phyloP scores from a whole-genome alignment of 1,139 yeast genomes.

The Taphrina confusa region DNA sequence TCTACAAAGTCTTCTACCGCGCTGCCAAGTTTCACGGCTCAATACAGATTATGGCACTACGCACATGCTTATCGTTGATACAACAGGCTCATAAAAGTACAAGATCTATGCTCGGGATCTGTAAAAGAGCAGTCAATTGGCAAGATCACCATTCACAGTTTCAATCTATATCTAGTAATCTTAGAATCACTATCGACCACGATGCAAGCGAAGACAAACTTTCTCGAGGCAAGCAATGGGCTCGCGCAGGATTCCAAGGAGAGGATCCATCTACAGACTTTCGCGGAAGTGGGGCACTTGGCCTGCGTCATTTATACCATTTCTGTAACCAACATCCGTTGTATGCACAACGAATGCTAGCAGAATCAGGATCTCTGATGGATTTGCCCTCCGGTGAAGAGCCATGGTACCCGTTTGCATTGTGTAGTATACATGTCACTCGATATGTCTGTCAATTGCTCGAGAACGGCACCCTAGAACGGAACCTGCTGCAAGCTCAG shows the following conservation, averaged over 20 bases:
- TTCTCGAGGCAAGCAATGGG: conserved; percentile 22
- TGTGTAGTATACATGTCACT: conserved; percentile 29
- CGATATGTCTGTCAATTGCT: not conserved
- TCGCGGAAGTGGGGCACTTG: conserved; percentile 19
- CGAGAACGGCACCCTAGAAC: conserved; percentile 10
- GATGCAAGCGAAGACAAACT: not conserved
- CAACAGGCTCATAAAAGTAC: not conserved
- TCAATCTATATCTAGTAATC: not conserved
- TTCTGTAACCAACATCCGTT: conserved; percentile 20
- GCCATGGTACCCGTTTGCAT: conserved; percentile 33
- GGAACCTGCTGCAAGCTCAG: conserved; percentile 23
- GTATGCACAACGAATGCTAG: conserved; percentile 25
- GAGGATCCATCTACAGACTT: conserved; percentile 30
- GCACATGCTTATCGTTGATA: not conserved
- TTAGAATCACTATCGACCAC: not conserved
- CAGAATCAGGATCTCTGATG: conserved; percentile 17
- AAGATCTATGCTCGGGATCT: not conserved
- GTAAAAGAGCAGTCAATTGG: conserved; percentile 1
- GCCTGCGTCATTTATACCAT: conserved; percentile 18
- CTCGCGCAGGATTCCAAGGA: conserved; percentile 20
- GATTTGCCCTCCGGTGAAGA: not conserved
- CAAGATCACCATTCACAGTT: not conserved
- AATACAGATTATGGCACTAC: not conserved
- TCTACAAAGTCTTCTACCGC: conserved; percentile 5
- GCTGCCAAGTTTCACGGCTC: conserved; percentile 5